Evolutionary conservation across 2,329 filamentous ascomycete genomes (phyloP).

Genomic region (Hypoxylon rubiginosum): DNA sequence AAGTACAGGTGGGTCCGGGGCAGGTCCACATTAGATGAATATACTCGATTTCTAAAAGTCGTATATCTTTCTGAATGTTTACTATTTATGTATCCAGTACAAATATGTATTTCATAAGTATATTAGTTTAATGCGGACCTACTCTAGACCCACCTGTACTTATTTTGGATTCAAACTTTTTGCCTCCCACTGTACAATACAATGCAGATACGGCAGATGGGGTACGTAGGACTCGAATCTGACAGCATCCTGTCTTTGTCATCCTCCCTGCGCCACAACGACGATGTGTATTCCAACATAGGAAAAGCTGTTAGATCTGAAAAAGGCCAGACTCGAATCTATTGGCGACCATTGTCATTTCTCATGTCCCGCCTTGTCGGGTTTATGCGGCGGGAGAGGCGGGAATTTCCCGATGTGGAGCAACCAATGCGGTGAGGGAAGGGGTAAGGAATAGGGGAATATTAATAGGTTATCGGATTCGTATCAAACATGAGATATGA

Average conservation of each 20-base stretch:
- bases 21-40: too few relatives aligned
- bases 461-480: slow-evolving; percentile 17
- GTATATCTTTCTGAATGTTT: too few relatives aligned
- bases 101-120: too few relatives aligned
- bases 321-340: slow-evolving; percentile 32
- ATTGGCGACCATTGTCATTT: slow-evolving; percentile 22
- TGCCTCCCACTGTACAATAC: too few relatives aligned
- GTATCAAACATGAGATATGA: slow-evolving; percentile 8
- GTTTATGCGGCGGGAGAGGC: slow-evolving; percentile 31
- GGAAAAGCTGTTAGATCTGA: slow-evolving; percentile 31
- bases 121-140: too few relatives aligned
- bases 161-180: too few relatives aligned
- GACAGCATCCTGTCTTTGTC: slow-evolving; percentile 9
- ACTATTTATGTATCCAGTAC: too few relatives aligned
- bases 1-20: too few relatives aligned
- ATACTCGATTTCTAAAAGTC: too few relatives aligned
- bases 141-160: too few relatives aligned
- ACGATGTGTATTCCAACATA: slow-evolving; percentile 31
- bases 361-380: slow-evolving; percentile 31
- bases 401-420: slow-evolving; percentile 27
- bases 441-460: neutral
- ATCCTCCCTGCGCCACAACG: slow-evolving; percentile 20
- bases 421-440: slow-evolving; percentile 13
- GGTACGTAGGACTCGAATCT: slow-evolving; percentile 17
- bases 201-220: neutral